These are phyloP conservation scores for Clonostachys chloroleuca DNA, from an alignment of 2,329 filamentous ascomycete species.

Conservation along the genomic window DNA sequence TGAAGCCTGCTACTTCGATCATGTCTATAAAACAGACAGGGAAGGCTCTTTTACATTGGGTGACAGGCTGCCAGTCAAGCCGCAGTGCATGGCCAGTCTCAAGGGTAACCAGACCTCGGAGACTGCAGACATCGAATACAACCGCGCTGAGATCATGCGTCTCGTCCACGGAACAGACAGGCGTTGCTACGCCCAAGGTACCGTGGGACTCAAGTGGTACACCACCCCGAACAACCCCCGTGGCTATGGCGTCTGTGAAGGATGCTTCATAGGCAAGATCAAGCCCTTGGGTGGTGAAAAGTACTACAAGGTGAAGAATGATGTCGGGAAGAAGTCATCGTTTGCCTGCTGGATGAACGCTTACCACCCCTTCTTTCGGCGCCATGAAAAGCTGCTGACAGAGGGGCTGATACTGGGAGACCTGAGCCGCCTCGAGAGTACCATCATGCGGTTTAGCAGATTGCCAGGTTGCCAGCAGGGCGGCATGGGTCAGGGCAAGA, in stretches of 20 bases:
- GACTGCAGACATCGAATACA: neutral
- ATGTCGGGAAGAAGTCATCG: neutral
- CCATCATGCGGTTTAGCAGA: neutral
- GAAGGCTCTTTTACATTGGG: neutral
- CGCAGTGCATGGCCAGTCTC: constrained; percentile 3
- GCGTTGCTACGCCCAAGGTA: constrained; percentile 3
- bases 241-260: constrained; percentile 1
- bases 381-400: neutral
- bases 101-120: constrained; percentile 1
- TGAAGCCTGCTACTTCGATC: constrained; percentile 2
- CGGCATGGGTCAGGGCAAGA: constrained; percentile 4
- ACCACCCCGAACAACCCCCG: constrained; percentile 2
- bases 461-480: constrained; percentile 2
- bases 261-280: constrained; percentile 2
- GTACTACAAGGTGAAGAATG: neutral
- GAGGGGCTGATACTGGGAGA: constrained; percentile 1
- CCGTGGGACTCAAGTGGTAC: constrained; percentile 1
- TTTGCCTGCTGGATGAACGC: constrained; percentile 4
- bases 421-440: constrained; percentile 1
- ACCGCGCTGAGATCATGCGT: constrained; percentile 2
- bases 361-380: constrained; percentile 2
- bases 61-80: neutral
- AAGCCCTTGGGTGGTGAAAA: constrained; percentile 1
- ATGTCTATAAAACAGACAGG: constrained; percentile 2
- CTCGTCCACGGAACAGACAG: constrained; percentile 2